phyloP scores from a whole-genome alignment of 306 rosid species.

The Gleditsia sinensis region DNA sequence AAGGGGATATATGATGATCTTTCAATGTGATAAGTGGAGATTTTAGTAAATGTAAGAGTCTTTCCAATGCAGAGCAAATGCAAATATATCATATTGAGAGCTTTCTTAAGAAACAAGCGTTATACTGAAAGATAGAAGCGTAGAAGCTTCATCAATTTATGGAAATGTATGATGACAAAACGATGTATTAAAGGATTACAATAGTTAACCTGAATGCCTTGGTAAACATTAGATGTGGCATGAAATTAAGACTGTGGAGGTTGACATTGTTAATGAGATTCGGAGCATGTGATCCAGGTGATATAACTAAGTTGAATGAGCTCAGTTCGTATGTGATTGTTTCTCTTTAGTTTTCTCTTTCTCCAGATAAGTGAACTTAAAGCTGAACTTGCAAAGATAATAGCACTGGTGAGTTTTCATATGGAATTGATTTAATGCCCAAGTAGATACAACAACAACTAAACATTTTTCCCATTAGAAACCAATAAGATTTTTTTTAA shows the following conservation, averaged over 20 bases:
- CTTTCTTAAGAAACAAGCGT: background rate
- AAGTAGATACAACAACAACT: no score
- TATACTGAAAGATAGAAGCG: background rate
- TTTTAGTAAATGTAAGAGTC: background rate
- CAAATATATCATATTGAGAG: constrained; percentile 1
- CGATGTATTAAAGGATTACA: background rate
- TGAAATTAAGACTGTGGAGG: background rate
- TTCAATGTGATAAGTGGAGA: background rate
- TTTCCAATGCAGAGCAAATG: background rate
- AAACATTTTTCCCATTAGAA: no score
- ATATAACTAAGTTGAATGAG: background rate
- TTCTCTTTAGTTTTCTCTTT: background rate
- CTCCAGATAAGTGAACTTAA: background rate
- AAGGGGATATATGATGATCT: background rate
- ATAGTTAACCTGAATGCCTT: background rate
- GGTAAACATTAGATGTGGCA: background rate
- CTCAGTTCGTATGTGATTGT: background rate
- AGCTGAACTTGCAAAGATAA: background rate
- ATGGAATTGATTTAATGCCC: constrained; percentile 14
- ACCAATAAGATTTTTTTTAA: background rate
- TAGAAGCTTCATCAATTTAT: background rate
- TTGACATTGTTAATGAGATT: background rate
- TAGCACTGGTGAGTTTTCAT: background rate
- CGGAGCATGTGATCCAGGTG: background rate
- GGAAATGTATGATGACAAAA: background rate